A percentile compares a stretch with the other conserved stretches of the same genome.
Evolutionary conservation across 2,329 filamentous ascomycete genomes (phyloP).

Genomic region (Ascochyta rabiei): DNA sequence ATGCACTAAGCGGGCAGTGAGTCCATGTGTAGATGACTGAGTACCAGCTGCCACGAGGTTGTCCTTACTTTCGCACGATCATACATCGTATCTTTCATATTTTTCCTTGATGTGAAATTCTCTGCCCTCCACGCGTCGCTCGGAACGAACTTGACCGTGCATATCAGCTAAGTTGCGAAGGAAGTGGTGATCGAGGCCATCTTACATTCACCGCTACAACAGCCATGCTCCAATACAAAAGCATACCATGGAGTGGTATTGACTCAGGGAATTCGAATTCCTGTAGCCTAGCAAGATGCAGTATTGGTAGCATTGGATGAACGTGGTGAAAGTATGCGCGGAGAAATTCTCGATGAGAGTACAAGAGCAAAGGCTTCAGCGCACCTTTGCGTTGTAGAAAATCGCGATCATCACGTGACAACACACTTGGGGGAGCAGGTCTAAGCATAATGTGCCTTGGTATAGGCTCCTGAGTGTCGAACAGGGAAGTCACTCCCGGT

Average conservation of each 20-base stretch:
- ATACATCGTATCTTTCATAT: constrained; percentile 14
- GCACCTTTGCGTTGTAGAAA: constrained; percentile 10
- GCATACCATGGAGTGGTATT: not conserved
- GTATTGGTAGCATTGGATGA: constrained; percentile 5
- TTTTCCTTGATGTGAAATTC: constrained; percentile 3
- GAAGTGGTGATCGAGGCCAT: no score
- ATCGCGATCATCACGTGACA: constrained; percentile 5
- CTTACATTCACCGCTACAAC: constrained; percentile 8
- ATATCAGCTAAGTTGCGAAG: not conserved
- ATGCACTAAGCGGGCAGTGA: not conserved
- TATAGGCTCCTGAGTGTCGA: constrained; percentile 4
- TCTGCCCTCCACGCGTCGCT: constrained; percentile 8
- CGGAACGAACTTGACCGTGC: not conserved
- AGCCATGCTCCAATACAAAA: constrained; percentile 15
- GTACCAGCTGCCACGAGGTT: no score
- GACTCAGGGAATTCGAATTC: not conserved
- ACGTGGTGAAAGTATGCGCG: constrained; percentile 11
- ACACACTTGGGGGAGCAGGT: not conserved
- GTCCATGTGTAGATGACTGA: not conserved
- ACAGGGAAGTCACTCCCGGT: constrained; percentile 8
- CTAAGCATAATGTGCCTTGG: constrained; percentile 11
- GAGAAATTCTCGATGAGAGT: constrained; percentile 7
- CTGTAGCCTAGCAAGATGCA: not conserved
- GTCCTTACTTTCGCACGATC: constrained; percentile 3
- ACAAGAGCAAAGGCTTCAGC: not conserved